Evolutionary conservation across 75 land plant genomes (phyloP).

Genomic region (Cunninghamia lanceolata): DNA sequence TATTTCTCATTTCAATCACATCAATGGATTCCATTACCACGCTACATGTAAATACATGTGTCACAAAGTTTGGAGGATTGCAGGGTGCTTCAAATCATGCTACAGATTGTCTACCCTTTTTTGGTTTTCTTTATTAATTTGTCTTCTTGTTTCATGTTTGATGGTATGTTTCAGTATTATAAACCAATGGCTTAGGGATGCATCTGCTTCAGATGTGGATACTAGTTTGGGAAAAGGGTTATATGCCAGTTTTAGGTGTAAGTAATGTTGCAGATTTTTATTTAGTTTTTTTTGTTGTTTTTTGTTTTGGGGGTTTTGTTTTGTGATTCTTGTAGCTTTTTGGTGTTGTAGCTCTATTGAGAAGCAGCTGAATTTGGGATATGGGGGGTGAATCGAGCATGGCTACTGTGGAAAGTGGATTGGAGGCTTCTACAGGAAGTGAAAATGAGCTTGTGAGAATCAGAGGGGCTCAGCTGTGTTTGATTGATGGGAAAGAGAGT

Average conservation of each 20-base stretch:
- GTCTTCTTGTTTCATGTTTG: not conserved
- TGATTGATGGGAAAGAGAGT: constrained; percentile 6
- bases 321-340: not conserved
- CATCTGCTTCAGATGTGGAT: not conserved
- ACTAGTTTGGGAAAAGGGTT: not conserved
- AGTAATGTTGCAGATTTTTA: not conserved
- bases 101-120: not conserved
- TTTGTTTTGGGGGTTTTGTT: not conserved
- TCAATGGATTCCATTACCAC: not conserved
- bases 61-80: not conserved
- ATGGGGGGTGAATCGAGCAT: constrained; percentile 1
- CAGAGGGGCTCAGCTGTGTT: constrained; percentile 7
- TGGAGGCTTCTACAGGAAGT: not conserved
- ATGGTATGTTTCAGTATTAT: too few species aligned
- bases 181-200: not conserved
- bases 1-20: not conserved
- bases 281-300: not conserved
- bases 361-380: not conserved
- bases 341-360: not conserved
- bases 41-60: not conserved
- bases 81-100: not conserved
- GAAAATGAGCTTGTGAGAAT: constrained; percentile 4
- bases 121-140: not conserved
- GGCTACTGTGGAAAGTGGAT: not conserved
- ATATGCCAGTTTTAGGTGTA: not conserved